Base-by-base conservation (phyloP, 192 early-diverging fungal species). In the Coemansia sp. region DNA sequence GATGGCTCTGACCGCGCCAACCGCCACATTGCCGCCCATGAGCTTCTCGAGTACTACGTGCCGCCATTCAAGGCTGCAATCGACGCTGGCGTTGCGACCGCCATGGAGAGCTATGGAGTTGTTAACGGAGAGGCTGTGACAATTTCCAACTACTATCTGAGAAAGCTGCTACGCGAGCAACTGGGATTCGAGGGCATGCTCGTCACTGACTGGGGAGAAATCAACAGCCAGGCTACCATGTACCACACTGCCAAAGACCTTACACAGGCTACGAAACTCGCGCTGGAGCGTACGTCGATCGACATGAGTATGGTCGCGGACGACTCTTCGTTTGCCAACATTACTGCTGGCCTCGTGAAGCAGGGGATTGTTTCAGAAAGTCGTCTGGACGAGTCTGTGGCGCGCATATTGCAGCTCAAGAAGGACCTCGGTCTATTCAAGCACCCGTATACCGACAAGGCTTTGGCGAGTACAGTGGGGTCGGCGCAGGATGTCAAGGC, bases 271-370 rank as follows among this genome's bases (percentile, higher is more conserved):
- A 81, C 85, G 70, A 77, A 39, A 54, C 46, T 48, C 46, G 17
- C 84, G 14, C 60, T 89, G 17, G 64, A 76, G 37, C 68, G 77
- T 17, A 88, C 88, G 0, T 77, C 83, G 1, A 61, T 87, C 4
- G 86, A 90, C 63, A 88, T 90, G 84, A 78, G 84, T 54, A 90
- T 90, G 88, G 86, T 88, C 1, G 81, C 88, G 1, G 80, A 87
- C 7, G 85, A 87, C 45, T 62, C 64, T n/a, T 86, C 72, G 16
- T 90, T 90, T 56, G 62, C 84, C 31, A 64, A 71, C 11, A 54
- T 74, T 24, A 62, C 77, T 6, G 27, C 72, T 34, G 61, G 63
- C 0, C 74, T 90, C 1, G 86, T 90, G 0, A 40, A 70, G 1
- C 66, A 59, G 36, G 78, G 77, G 6, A n/a, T 21, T 9, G 45